Evolutionary conservation across 2,329 filamentous ascomycete species (phyloP).

Genomic region (Penicillium sp.): DNA sequence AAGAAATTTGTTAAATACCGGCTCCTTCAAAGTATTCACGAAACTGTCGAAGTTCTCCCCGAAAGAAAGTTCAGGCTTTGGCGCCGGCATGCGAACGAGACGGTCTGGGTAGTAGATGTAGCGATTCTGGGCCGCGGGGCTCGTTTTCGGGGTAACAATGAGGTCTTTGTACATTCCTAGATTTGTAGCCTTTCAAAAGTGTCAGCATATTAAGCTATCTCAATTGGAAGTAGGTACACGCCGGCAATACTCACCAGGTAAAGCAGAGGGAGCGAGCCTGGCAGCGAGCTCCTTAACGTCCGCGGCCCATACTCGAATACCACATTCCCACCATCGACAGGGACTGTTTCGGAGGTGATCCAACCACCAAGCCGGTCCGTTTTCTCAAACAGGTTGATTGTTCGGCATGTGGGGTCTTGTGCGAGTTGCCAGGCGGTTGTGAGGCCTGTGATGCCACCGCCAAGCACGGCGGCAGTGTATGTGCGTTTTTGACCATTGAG

Average conservation of each 20-base stretch:
- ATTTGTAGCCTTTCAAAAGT: constrained; percentile 52
- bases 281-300: constrained; percentile 60
- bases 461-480: constrained; percentile 64
- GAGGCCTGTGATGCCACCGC: constrained; percentile 80
- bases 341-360: constrained; percentile 66
- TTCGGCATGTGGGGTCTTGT: constrained; percentile 62
- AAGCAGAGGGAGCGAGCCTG: constrained; percentile 65
- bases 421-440: constrained; percentile 74
- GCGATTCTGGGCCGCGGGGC: constrained; percentile 60
- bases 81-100: constrained; percentile 62
- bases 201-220: constrained; percentile 1
- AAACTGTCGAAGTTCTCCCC: constrained; percentile 24
- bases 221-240: neutral
- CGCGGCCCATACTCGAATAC: constrained; percentile 83
- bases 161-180: constrained; percentile 58
- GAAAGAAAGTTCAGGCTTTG: constrained; percentile 26
- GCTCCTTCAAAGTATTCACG: constrained; percentile 46
- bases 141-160: constrained; percentile 51
- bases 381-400: constrained; percentile 79
- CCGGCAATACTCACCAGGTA: constrained; percentile 60
- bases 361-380: constrained; percentile 73
- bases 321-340: constrained; percentile 59
- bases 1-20: constrained; percentile 47
- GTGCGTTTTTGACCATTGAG: constrained; percentile 23
- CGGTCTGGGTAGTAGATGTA: constrained; percentile 89